These are phyloP conservation scores for Kwoniella dendrophila DNA, from an alignment of 768 basidiomycete genomes.

Conservation along the genomic window DNA sequence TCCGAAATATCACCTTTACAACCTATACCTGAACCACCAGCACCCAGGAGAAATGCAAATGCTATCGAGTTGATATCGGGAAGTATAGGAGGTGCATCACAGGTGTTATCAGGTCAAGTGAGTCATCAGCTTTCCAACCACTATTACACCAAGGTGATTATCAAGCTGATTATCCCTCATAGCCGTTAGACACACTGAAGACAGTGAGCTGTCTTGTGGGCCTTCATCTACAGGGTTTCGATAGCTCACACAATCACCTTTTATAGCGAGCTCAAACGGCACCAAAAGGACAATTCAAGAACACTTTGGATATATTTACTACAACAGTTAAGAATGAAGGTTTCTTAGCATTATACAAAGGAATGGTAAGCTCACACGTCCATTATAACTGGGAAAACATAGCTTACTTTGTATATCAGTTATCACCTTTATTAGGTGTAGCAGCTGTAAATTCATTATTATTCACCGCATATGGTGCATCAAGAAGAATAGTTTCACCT, in stretches of 20 bases:
- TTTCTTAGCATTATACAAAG: slow-evolving; percentile 91
- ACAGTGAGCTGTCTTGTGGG: slow-evolving; percentile 39
- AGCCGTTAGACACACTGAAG: slow-evolving; percentile 55
- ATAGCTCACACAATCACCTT: not conserved
- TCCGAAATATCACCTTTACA: slow-evolving; percentile 23
- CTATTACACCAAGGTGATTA: not conserved
- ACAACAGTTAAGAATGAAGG: slow-evolving; percentile 86
- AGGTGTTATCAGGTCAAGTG: slow-evolving; percentile 93
- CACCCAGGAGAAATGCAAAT: slow-evolving; percentile 42
- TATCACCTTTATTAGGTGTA: slow-evolving; percentile 85
- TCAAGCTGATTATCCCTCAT: not conserved
- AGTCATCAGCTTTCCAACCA: slow-evolving; percentile 26
- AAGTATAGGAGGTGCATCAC: slow-evolving; percentile 85
- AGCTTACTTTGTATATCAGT: slow-evolving; percentile 52
- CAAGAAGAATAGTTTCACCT: slow-evolving; percentile 80
- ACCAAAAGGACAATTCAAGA: slow-evolving; percentile 64
- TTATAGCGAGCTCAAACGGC: slow-evolving; percentile 57
- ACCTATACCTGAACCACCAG: slow-evolving; percentile 35
- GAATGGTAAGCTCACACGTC: slow-evolving; percentile 57
- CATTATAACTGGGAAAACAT: not conserved
- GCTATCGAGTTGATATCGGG: slow-evolving; percentile 71
- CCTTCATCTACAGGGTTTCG: not conserved
- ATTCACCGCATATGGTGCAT: slow-evolving; percentile 85
- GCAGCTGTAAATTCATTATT: slow-evolving; percentile 95
- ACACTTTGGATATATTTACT: slow-evolving; percentile 84